Evolutionary conservation across 148 eudicot genomes (phyloP), one percentile per base, ranked within the genome.

Genomic region (Pharnaceum exiguum): DNA sequence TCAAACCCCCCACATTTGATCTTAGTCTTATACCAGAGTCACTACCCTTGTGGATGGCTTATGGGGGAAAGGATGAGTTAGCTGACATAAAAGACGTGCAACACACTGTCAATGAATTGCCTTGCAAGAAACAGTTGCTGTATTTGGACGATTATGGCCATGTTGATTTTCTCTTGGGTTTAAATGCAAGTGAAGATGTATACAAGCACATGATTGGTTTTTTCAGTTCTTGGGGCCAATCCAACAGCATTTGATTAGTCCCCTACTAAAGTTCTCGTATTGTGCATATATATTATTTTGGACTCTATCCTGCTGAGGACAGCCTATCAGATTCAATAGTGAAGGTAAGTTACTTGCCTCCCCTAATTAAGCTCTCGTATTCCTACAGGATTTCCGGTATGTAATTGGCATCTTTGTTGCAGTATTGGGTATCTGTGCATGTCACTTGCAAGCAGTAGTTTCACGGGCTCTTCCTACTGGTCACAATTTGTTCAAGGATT

Each of bases 41-140:
- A 8, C 75, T 94, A 69, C 96, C 96, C 17, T 2, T 94, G 21
- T 94, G 95, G 99, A 94, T 94, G 83, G 96, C 72, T 44, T 89
- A 82, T 61, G 99, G 99, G 36, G 89, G 85, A 27, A 79, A 75
- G 7, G 99, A 94, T 69, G 89, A 68, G 44, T 84, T 94, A 65
- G 95, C 91, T 49, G 99, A 94, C 54, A 60, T 77, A 61, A 47
- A 39, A 13, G 99, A 94, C 70, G 80, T 94, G 68, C 71, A 83
- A 56, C 91, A 51, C 66, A 94, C 96, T 31, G 67, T 86, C 22
- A 59, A 55, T 46, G 99, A 89, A 55, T 51, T 94, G 58, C 69
- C 62, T 17, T 76, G 89, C 67, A 68, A 71, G 57, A 86, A 87
- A 38, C 75, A 88, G 79, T 23, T 82, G 69, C 75, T 89, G 56